Conservation (phyloP, 352 stramenopile genomes). For the Phytophthora sansomeana region DNA sequence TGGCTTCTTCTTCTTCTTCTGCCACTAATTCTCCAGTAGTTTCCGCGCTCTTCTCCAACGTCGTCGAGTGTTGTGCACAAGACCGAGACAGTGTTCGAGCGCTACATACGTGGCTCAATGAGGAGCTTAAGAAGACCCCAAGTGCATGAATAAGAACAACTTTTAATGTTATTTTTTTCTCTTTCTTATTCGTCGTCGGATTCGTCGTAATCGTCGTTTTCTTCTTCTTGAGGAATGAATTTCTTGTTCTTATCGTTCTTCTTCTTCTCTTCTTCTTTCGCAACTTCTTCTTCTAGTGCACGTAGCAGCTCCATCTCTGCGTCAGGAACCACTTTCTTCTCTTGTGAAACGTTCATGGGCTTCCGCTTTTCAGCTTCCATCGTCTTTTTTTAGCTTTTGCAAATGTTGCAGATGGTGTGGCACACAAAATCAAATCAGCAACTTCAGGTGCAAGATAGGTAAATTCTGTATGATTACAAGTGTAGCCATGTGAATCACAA, state of each 20-base stretch:
- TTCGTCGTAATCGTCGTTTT: conserved; percentile 47
- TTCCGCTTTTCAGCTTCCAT: background rate
- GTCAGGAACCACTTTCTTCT: conserved; percentile 13
- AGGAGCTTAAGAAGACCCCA: conserved; percentile 51
- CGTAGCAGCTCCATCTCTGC: conserved; percentile 41
- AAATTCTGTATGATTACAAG: no score
- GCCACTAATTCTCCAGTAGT: conserved; percentile 16
- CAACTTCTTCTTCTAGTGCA: conserved; percentile 48
- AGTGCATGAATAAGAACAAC: background rate
- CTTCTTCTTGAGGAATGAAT: conserved; percentile 21
- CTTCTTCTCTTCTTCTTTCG: conserved; percentile 28
- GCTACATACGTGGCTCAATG: conserved; percentile 50
- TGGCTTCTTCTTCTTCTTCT: background rate
- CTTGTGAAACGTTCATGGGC: background rate
- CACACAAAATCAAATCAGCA: no score
- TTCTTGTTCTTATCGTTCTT: conserved; percentile 21
- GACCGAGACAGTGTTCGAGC: conserved; percentile 52
- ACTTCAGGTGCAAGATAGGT: no score
- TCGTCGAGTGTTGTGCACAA: conserved; percentile 57
- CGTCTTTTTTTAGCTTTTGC: background rate
- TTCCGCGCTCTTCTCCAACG: conserved; percentile 50
- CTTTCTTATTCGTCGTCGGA: conserved; percentile 39
- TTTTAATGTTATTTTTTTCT: background rate
- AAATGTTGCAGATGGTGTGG: no score
- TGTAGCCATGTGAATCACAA: no score